Percentiles rank a stretch among this genome's conserved stretches.
Evolutionary conservation across 148 eudicot genomes (phyloP).

Genomic region (Amaranthus cruentus): DNA sequence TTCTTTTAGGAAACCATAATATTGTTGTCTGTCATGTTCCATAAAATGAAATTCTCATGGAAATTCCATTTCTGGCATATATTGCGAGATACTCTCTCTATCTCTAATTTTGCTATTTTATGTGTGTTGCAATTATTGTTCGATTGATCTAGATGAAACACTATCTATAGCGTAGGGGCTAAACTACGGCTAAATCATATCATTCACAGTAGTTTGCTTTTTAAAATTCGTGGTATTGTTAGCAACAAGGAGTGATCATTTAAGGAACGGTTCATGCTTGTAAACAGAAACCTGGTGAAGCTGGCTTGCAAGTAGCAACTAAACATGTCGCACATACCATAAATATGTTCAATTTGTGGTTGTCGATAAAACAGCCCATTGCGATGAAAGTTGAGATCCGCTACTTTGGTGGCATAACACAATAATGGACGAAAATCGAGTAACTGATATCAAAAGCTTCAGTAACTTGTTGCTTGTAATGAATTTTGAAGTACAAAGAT

Average conservation of each 20-base stretch:
- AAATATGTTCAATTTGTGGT: slow-evolving; percentile 26
- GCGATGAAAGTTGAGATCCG: slow-evolving; percentile 15
- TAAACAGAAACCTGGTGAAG: slow-evolving; percentile 39
- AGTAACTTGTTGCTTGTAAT: neutral
- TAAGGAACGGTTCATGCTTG: slow-evolving; percentile 55
- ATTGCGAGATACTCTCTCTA: neutral
- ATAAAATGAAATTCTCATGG: neutral
- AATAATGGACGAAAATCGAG: slow-evolving; percentile 12
- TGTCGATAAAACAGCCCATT: slow-evolving; percentile 38
- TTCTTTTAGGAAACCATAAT: too few species aligned
- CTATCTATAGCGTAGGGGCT: slow-evolving; percentile 42
- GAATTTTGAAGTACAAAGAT: neutral
- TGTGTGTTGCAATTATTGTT: slow-evolving; percentile 22
- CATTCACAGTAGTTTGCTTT: neutral
- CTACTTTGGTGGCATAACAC: neutral
- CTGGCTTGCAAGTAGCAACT: slow-evolving; percentile 23
- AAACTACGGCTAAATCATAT: slow-evolving; percentile 19
- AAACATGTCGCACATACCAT: slow-evolving; percentile 44
- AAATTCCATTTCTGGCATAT: neutral
- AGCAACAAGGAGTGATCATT: slow-evolving; percentile 25
- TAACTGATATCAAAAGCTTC: neutral
- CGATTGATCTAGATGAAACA: slow-evolving; percentile 53
- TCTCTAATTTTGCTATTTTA: too few species aligned
- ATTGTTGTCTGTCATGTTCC: neutral
- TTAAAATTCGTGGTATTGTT: slow-evolving; percentile 14